Evolutionary conservation across 2,329 filamentous ascomycete genomes (phyloP), one percentile per base, ranked within the genome.

Genomic region (Colletotrichum sansevieriae): DNA sequence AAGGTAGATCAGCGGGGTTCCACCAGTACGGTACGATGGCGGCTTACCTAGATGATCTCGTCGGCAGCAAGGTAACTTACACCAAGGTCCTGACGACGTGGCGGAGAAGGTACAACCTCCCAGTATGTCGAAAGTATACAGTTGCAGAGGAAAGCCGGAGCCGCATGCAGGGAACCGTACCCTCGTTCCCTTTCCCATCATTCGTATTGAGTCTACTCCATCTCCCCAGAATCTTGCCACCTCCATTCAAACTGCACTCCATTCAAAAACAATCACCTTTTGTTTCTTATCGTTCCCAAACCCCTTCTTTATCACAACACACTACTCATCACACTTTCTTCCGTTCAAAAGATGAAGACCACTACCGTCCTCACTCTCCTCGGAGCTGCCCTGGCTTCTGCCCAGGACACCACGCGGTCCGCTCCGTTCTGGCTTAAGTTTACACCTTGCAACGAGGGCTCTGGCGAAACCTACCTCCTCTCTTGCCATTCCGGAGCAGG

Each of bases 401-500:
- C 65, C 15, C 55, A 64, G 15, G 18, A 46, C 9, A 51, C 55
- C 20, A 64, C 52, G 10, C 61, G 62, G 43, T 63, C 65, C 18
- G 33, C 22, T 2, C 61, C 69, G 39, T 71, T 71, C 33, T 61
- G 20, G n/a, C 67, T 71, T 18, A 63, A 63, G 39, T 63, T 57
- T 20, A 33, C 18, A 2, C 20, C 60, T 1, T 22, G 39, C 39
- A 35, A 47, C 51, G 47, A 41, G 12, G 49, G 39, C 37, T 62
- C 63, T 15, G 57, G 8, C 5, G 62, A 41, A 11, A 60, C 35
- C 49, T 71, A 70, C 37, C 67, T 71, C 29, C 1, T 13, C 10
- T 33, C 61, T 18, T 71, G 69, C 39, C 69, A 71, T 33, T 69
- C 69, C 12, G 69, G 66, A 25, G 69, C 69, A 39, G 69, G 39